Conservation (phyloP, 495 filamentous ascomycete genomes). For the Tuber magnatum region DNA sequence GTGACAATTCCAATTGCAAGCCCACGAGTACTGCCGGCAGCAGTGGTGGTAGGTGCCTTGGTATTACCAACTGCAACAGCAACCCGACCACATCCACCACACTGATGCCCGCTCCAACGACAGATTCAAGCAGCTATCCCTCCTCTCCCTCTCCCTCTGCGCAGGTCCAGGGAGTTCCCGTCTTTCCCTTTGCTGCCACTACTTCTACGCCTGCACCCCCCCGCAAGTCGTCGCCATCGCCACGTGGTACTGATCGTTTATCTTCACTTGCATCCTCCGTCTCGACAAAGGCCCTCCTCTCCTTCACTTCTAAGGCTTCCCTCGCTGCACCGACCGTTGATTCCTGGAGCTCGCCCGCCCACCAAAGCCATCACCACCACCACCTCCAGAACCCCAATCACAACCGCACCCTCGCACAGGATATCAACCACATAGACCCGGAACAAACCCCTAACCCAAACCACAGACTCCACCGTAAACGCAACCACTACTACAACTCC, state of each 20-base stretch:
- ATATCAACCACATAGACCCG: neutral
- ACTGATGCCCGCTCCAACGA: neutral
- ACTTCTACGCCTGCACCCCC: slow-evolving; percentile 30
- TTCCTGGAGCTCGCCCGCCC: slow-evolving; percentile 10
- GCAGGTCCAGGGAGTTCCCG: slow-evolving; percentile 32
- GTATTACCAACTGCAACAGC: neutral
- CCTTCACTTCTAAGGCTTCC: slow-evolving; percentile 29
- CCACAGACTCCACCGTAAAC: slow-evolving; percentile 8
- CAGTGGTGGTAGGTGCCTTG: neutral
- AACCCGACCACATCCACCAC: neutral
- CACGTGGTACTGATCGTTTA: slow-evolving; percentile 42
- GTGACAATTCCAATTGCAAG: too few species aligned
- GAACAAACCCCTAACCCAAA: neutral
- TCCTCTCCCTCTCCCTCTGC: slow-evolving; percentile 10
- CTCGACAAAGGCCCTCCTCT: slow-evolving; percentile 39
- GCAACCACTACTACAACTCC: neutral
- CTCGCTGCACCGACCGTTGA: slow-evolving; percentile 10
- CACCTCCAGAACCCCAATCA: neutral
- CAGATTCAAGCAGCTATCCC: neutral
- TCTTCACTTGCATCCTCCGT: slow-evolving; percentile 39
- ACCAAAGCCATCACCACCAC: slow-evolving; percentile 13
- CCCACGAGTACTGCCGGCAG: neutral
- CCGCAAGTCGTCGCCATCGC: slow-evolving; percentile 41
- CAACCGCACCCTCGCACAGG: slow-evolving; percentile 1
- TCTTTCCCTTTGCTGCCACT: slow-evolving; percentile 34